Base-by-base conservation (phyloP, 129 eudicot species). In the Chrysanthemum lavandulifolium region DNA sequence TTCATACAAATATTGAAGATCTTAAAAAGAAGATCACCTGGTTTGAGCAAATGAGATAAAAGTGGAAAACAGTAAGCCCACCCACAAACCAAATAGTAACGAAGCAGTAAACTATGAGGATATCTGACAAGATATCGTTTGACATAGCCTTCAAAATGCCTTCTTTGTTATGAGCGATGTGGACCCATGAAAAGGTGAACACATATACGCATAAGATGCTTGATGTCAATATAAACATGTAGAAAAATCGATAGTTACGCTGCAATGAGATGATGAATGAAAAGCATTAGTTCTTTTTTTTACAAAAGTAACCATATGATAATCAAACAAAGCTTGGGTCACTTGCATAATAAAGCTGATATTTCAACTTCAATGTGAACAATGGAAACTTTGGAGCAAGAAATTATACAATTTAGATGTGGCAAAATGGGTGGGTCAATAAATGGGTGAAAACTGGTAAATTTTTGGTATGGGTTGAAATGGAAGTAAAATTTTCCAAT, bases 241-340 rank as follows among this genome's bases (percentile, higher is more conserved):
- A 91, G 89, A 90, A 95, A 86, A 86, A 95, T 63, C 99, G 86
- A 70, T 88, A 95, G 77, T 95, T 95, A 25, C 97, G 89, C 99
- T 94, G 99, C 80, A 83, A 65, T 23, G 14, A 74, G 9, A 72
- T 61, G 13, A 82, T 56, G 63, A 40, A 40, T 7, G 23, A 71
- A 53, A 31, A 0, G 18, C 10, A 14, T 69, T 53, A 69, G 9
- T 12, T n/a, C 55, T 60, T 60, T 61, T 52, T 53, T 16, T 13
- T 14, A 21, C 21, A 45, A 72, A 72, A 23, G 59, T 60, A 60
- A 47, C 11, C 76, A 14, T 14, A 49, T 31, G n/a, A n/a, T 23
- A 21, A 9, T 14, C 29, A 50, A 29, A 62, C 33, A 55, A 70
- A 33, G 49, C 21, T 55, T 18, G 6, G 36, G 33, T 61, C 65